Conservation (phyloP, 176 grass and related monocot species). For the Triticum turgidum region DNA sequence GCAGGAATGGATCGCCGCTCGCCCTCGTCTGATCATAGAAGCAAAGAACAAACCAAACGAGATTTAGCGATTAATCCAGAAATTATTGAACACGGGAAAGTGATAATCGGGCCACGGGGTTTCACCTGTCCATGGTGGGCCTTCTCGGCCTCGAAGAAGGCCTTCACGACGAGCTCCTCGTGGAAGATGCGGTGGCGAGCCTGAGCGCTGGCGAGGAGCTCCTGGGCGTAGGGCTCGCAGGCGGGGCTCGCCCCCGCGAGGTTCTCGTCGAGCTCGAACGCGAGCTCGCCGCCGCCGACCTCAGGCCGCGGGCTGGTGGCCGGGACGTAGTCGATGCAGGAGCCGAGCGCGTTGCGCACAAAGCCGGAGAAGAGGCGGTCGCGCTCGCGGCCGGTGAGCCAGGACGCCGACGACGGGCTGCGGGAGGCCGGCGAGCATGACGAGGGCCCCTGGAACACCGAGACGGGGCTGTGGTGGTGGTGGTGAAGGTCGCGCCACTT, state of each 20-base stretch:
- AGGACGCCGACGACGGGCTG: conserved; percentile 56
- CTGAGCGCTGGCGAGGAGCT: conserved; percentile 74
- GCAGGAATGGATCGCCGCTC: conserved; percentile 86
- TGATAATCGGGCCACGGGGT: not conserved
- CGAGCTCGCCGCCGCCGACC: conserved; percentile 41
- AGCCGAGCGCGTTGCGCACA: conserved; percentile 65
- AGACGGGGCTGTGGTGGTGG: conserved; percentile 53
- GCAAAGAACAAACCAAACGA: not conserved
- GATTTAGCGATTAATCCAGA: not conserved
- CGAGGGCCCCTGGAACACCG: conserved; percentile 55
- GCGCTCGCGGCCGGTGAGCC: conserved; percentile 48
- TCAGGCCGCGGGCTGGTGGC: conserved; percentile 40
- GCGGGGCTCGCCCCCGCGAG: conserved; percentile 38
- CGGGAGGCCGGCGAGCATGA: conserved; percentile 40
- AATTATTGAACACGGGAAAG: not conserved
- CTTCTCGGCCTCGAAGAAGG: conserved; percentile 88
- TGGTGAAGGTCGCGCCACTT: conserved; percentile 57
- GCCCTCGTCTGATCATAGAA: conserved; percentile 58
- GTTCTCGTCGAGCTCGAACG: conserved; percentile 66
- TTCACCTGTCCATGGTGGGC: conserved; percentile 84
- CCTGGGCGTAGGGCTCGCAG: conserved; percentile 56
- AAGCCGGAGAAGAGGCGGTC: conserved; percentile 73
- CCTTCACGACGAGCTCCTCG: conserved; percentile 85
- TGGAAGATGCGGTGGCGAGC: conserved; percentile 82
- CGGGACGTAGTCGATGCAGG: conserved; percentile 71